phyloP scores from a whole-genome alignment of 1,284 basidiomycete species.

The Chiua sp. region DNA sequence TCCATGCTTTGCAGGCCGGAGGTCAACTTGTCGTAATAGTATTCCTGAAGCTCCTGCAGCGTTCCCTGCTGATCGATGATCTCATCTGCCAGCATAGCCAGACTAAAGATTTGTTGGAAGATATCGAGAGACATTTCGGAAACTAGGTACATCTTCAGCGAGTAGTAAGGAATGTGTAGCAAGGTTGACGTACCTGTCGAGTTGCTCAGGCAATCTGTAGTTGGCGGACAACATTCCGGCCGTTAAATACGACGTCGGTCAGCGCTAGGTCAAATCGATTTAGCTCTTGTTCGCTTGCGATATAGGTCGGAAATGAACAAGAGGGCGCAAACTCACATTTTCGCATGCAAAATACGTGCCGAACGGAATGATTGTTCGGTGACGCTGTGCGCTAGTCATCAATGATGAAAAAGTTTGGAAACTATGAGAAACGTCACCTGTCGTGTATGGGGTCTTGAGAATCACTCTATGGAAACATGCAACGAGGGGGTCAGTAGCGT shows the following conservation, averaged over 20 bases:
- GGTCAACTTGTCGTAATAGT: not conserved
- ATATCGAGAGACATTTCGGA: slow-evolving; percentile 22
- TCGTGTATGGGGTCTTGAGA: too few relatives aligned
- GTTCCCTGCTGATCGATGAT: not conserved
- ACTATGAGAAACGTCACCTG: not conserved
- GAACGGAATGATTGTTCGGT: not conserved
- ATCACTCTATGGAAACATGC: not conserved
- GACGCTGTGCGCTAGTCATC: too few relatives aligned
- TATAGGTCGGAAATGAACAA: not conserved
- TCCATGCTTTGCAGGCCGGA: not conserved
- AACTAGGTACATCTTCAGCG: not conserved
- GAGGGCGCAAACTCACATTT: not conserved
- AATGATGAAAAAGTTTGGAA: not conserved
- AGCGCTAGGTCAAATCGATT: not conserved
- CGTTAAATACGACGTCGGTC: not conserved
- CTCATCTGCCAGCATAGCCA: slow-evolving; percentile 11
- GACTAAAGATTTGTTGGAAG: slow-evolving; percentile 23
- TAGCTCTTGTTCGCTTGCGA: not conserved
- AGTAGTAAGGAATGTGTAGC: not conserved
- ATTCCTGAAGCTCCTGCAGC: slow-evolving; percentile 2
- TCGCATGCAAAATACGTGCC: not conserved
- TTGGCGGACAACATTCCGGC: not conserved
- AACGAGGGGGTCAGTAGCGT: not conserved
- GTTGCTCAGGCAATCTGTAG: not conserved
- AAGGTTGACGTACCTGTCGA: not conserved